Evolutionary conservation across 2,329 filamentous ascomycete species (phyloP).

Genomic region (Penicillium hesseltinei): DNA sequence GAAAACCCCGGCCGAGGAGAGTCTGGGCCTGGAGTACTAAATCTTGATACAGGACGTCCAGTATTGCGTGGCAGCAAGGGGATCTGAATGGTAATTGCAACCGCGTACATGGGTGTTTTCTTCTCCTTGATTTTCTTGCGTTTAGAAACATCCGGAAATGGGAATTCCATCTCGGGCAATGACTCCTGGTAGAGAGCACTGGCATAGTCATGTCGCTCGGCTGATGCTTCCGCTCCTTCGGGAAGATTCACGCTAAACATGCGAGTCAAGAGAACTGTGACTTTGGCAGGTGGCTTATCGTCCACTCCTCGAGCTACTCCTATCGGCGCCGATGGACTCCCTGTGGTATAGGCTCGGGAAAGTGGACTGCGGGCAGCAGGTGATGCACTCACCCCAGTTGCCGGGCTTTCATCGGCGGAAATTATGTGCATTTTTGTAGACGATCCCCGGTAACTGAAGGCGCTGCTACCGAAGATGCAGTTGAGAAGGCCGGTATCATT

Average conservation of each 20-base stretch:
- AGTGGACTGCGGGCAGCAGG: slow-evolving; percentile 36
- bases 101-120: slow-evolving; percentile 59
- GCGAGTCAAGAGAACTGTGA: slow-evolving; percentile 57
- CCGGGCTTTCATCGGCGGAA: slow-evolving; percentile 40
- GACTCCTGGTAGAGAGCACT: slow-evolving; percentile 34
- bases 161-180: slow-evolving; percentile 36
- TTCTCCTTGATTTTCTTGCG: slow-evolving; percentile 50
- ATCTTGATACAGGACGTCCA: slow-evolving; percentile 37
- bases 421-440: slow-evolving; percentile 62
- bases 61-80: slow-evolving; percentile 41
- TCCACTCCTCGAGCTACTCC: slow-evolving; percentile 27
- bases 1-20: slow-evolving; percentile 36
- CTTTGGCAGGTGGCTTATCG: slow-evolving; percentile 44
- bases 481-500: slow-evolving; percentile 55
- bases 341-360: slow-evolving; percentile 40
- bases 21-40: slow-evolving; percentile 35
- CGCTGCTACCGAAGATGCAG: slow-evolving; percentile 61
- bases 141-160: slow-evolving; percentile 41
- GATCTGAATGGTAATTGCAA: slow-evolving; percentile 57
- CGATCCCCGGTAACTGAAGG: slow-evolving; percentile 57
- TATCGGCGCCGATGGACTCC: slow-evolving; percentile 32
- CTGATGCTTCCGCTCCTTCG: slow-evolving; percentile 42
- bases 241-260: slow-evolving; percentile 59
- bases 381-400: slow-evolving; percentile 24
- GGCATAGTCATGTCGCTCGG: slow-evolving; percentile 35